phyloP scores from a whole-genome alignment of 176 grass and related monocot species.

The barley (Hordeum vulgare) region DNA sequence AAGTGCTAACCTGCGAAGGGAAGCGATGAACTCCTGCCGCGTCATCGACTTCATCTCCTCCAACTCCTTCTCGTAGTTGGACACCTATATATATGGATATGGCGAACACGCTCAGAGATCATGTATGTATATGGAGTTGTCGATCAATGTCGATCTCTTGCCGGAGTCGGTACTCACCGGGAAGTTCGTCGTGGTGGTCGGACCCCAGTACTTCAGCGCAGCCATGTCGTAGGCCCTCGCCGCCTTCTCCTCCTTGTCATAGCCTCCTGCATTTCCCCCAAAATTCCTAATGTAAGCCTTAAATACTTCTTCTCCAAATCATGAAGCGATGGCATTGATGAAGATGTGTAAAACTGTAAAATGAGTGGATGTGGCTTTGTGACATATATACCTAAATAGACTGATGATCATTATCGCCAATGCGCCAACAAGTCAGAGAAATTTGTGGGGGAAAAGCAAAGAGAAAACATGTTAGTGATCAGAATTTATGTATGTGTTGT shows the following conservation, averaged over 20 bases:
- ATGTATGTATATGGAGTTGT: not conserved
- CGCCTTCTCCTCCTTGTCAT: conserved; percentile 92
- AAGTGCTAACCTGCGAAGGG: conserved; percentile 66
- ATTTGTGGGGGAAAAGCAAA: not conserved
- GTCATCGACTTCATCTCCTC: conserved; percentile 96
- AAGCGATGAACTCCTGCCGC: conserved; percentile 90
- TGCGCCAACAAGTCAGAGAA: not conserved
- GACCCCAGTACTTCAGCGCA: conserved; percentile 82
- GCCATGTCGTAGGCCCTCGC: conserved; percentile 91
- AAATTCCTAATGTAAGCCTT: not conserved
- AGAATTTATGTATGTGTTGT: not conserved
- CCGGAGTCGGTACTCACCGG: conserved; percentile 37
- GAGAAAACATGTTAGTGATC: not conserved
- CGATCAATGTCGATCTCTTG: not conserved
- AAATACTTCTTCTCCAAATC: not conserved
- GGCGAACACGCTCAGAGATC: not conserved
- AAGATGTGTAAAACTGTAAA: not conserved
- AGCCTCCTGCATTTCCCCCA: conserved; percentile 50
- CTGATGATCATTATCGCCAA: conserved; percentile 25
- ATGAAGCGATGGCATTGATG: not conserved
- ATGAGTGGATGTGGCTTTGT: not conserved
- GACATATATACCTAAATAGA: conserved; percentile 62
- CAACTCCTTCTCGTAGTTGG: conserved; percentile 76
- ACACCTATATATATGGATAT: conserved; percentile 38
- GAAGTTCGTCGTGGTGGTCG: conserved; percentile 77